A percentile compares a stretch with the other conserved stretches of the same genome.
These are phyloP conservation scores for Yamadazyma kanchanaburiensis DNA, from an alignment of 1,139 yeast species.

Conservation along the genomic window DNA sequence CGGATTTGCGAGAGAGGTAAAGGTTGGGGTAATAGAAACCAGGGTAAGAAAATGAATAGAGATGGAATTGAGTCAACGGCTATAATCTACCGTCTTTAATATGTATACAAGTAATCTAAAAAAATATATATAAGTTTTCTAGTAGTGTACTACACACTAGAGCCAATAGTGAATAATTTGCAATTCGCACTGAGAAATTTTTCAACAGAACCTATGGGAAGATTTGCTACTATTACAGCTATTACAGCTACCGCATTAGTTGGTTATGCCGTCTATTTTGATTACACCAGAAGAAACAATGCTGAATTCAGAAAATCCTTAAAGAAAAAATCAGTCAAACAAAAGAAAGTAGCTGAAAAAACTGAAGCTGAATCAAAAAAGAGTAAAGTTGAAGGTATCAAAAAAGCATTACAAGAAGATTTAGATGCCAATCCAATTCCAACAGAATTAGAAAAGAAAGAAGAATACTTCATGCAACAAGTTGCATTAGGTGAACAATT, in stretches of 20 bases:
- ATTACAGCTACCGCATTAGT: conserved; percentile 54
- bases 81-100: too few relatives aligned
- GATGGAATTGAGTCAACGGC: too few relatives aligned
- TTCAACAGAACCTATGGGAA: conserved; percentile 26
- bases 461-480: conserved; percentile 74
- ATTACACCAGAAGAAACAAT: conserved; percentile 83
- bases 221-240: conserved; percentile 46
- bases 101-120: too few relatives aligned
- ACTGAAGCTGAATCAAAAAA: conserved; percentile 59
- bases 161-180: conserved; percentile 1
- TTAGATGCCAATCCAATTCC: conserved; percentile 75
- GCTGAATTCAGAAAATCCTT: conserved; percentile 76
- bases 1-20: too few relatives aligned
- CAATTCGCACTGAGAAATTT: too few relatives aligned
- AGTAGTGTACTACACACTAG: neutral
- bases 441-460: conserved; percentile 64
- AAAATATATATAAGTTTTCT: too few relatives aligned
- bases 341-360: conserved; percentile 54
- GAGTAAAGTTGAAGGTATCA: conserved; percentile 58
- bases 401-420: conserved; percentile 59
- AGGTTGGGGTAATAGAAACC: too few relatives aligned
- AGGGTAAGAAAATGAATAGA: too few relatives aligned
- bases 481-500: conserved; percentile 82
- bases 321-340: conserved; percentile 59
- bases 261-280: conserved; percentile 86